Evolutionary conservation across 495 filamentous ascomycete species (phyloP).

Genomic region (Penicillium goetzii): DNA sequence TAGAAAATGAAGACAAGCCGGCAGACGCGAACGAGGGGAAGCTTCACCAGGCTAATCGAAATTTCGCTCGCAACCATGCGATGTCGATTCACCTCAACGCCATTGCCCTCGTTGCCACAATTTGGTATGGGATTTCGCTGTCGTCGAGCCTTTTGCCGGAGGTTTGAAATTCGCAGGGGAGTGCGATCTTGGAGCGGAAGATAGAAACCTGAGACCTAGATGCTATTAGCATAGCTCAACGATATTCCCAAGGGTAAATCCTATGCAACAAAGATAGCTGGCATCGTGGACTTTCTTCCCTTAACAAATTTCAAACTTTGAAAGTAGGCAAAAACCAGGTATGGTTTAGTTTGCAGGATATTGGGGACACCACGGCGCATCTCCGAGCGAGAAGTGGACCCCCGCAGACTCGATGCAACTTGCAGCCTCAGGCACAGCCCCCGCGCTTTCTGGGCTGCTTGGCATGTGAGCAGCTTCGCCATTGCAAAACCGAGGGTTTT

Average conservation of each 20-base stretch:
- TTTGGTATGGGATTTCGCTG: conserved; percentile 55
- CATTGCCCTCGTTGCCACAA: conserved; percentile 50
- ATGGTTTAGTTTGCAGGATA: no score
- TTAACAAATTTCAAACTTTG: background rate
- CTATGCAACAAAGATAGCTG: background rate
- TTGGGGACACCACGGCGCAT: conserved; percentile 1
- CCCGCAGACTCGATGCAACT: background rate
- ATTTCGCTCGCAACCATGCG: conserved; percentile 54
- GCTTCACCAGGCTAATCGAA: conserved; percentile 43
- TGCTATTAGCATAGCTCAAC: background rate
- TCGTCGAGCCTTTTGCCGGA: conserved; percentile 29
- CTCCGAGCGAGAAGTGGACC: background rate
- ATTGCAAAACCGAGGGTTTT: background rate
- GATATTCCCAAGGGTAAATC: background rate
- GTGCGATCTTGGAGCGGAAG: background rate
- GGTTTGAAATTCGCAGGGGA: background rate
- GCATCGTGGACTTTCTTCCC: background rate
- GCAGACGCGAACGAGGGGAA: conserved; percentile 29
- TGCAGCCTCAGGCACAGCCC: background rate
- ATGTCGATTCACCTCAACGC: conserved; percentile 62
- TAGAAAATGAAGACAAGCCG: conserved; percentile 27
- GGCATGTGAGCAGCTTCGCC: background rate
- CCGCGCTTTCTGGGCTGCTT: background rate
- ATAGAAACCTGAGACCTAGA: background rate
- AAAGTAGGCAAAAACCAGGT: background rate